Base-by-base conservation (phyloP, 2,329 filamentous ascomycete genomes). In the Fonsecaea pedrosoi region DNA sequence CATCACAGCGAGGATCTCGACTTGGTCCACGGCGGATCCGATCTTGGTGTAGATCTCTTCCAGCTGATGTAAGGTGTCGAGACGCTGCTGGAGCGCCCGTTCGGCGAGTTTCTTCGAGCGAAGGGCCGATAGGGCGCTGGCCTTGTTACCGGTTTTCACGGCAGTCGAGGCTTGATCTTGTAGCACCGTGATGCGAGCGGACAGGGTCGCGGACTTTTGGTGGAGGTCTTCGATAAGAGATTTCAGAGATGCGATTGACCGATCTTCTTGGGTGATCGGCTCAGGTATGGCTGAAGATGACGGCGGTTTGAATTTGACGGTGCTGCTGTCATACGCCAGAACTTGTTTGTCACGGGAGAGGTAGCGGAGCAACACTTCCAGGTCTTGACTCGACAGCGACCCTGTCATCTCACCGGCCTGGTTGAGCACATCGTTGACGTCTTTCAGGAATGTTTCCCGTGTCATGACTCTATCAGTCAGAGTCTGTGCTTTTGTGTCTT, bases 61-160 rank as follows among this genome's bases (percentile, higher is more conserved):
- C 1, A 99, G 85, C 78, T 97, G 93, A 50, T 84, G 82, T 1
- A 97, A 85, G 0, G 91, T 91, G 8, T 89, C 88, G 35, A 89
- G 87, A 12, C 94, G 88, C 70, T 88, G 87, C 35, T 87, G 82
- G 0, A 98, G 84, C 10, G 89, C 90, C 2, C 86, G 82, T 77
- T 97, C 93, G 34, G 90, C 89, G 7, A 91, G 81, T 77, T 95
- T 97, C 81, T 92, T 96, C 4, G 89, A 91, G 60, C 90, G 89
- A 12, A 99, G 84, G 0, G 92, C 89, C 0, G 91, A 89, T 37
- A 94, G 85, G 9, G 94, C 95, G 0, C 89, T 85, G 30, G 90
- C 81, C 54, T 87, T 86, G 76, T 96, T 94, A 75, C 94, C 92
- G 54, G 85, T 84, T 4, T 82, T 80, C 0, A 97, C 87, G 0